Base-by-base conservation (phyloP, 2,329 filamentous ascomycete species). In the Fusarium acutatum region DNA sequence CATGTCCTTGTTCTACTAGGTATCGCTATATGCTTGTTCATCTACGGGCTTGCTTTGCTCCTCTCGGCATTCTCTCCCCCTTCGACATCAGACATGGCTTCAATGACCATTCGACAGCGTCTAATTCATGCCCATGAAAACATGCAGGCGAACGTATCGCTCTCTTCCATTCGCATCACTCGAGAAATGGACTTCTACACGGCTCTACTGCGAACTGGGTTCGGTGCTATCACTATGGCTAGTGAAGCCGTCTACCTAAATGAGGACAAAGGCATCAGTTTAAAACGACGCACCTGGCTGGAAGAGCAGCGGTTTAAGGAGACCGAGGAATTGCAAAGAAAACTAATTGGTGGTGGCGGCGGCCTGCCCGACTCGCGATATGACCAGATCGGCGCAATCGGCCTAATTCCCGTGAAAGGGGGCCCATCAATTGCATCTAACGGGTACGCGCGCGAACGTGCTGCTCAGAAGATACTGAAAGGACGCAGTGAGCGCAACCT, bases 121-220 rank as follows among this genome's bases (percentile, higher is more conserved):
- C 84, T 97, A 32, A 80, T 83, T 3, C 86, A 89, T 56, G 95
- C 96, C 0, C 94, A 97, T 78, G 89, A 89, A 54, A 98, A 98
- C 75, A 92, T 98, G 87, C 95, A 98, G 82, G 95, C 95, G 5
- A 96, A 96, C 67, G 90, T 96, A 7, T 95, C 96, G 18, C 87
- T 98, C 28, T 93, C 93, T 3, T 92, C 93, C 43, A 90, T 98
- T 41, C 90, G 92, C 18, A 89, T 98, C 61, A 94, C 92, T 47
- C 91, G 93, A 85, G 91, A 94, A 62, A 97, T 98, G 86, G 96
- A 99, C 80, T 98, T 98, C 79, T 99, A 98, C 80, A 97, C 95
- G 0, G 93, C 94, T 0, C 86, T 98, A 9, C 87, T 98, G 7
- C 92, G 95, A 67, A 90, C 94, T 40, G 96, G 96, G 0, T 98